A percentile compares a stretch with the other conserved stretches of the same genome.
Evolutionary conservation across 306 rosid genomes (phyloP).

Genomic region (Aeschynomene evenia): DNA sequence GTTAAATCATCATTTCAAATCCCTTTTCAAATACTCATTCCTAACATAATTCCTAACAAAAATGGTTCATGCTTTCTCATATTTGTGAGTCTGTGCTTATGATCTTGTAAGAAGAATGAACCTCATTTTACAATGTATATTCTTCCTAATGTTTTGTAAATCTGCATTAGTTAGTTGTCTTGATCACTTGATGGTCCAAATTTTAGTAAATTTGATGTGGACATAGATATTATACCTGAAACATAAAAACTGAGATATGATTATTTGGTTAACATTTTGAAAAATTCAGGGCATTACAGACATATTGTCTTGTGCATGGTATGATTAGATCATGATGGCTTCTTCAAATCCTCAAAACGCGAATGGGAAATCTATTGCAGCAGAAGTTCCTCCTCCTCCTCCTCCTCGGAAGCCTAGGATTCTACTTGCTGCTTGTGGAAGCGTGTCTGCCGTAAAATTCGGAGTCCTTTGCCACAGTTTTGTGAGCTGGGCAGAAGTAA

Average conservation of each 20-base stretch:
- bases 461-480: conserved; percentile 53
- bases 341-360: conserved; percentile 32
- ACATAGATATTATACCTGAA: background rate
- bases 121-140: background rate
- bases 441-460: conserved; percentile 70
- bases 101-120: background rate
- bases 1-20: too few relatives aligned
- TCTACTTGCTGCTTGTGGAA: conserved; percentile 80
- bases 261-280: background rate
- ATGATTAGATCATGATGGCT: conserved; percentile 43
- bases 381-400: conserved; percentile 31
- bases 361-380: conserved; percentile 34
- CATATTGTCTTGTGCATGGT: background rate
- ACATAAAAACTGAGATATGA: background rate
- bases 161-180: background rate
- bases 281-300: background rate
- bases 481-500: conserved; percentile 76
- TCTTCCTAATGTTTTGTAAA: background rate
- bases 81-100: background rate
- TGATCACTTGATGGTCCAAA: background rate
- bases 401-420: conserved; percentile 63
- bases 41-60: background rate
- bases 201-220: background rate
- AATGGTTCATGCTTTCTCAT: background rate
- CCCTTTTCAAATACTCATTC: too few relatives aligned